phyloP scores from a whole-genome alignment of 139 green algal genomes.

The Micractinium sp. region DNA sequence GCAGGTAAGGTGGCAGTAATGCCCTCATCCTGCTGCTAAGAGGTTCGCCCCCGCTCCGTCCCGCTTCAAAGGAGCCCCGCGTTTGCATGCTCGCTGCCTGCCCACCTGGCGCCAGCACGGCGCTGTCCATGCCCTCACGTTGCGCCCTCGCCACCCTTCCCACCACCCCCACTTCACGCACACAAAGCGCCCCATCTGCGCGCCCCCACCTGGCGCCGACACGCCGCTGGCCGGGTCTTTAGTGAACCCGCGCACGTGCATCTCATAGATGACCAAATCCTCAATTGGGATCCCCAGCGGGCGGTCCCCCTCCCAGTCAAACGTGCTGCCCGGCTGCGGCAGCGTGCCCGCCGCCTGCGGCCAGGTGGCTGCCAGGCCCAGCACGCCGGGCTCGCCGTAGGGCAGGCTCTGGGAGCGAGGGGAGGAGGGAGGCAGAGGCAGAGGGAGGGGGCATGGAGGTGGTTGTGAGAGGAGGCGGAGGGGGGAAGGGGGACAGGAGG shows the following conservation, averaged over 20 bases:
- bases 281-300: constrained; percentile 84
- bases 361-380: constrained; percentile 80
- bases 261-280: constrained; percentile 97
- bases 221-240: constrained; percentile 67
- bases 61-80: no score
- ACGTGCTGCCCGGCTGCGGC: constrained; percentile 48
- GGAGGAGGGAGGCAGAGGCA: background rate
- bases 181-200: background rate
- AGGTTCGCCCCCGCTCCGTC: no score
- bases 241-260: constrained; percentile 97
- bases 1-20: background rate
- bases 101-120: background rate
- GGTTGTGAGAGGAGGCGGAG: constrained; percentile 39
- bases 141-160: no score
- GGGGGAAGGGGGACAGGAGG: background rate
- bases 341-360: constrained; percentile 78
- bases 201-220: constrained; percentile 46
- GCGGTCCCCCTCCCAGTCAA: constrained; percentile 89
- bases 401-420: constrained; percentile 65
- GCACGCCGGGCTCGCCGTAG: constrained; percentile 57
- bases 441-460: background rate
- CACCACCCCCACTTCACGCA: no score
- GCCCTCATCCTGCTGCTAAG: no score
- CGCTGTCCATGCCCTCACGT: no score
- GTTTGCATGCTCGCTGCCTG: background rate